phyloP scores from a whole-genome alignment of 805 yeast genomes.

The Cyberlindnera bimundalis region DNA sequence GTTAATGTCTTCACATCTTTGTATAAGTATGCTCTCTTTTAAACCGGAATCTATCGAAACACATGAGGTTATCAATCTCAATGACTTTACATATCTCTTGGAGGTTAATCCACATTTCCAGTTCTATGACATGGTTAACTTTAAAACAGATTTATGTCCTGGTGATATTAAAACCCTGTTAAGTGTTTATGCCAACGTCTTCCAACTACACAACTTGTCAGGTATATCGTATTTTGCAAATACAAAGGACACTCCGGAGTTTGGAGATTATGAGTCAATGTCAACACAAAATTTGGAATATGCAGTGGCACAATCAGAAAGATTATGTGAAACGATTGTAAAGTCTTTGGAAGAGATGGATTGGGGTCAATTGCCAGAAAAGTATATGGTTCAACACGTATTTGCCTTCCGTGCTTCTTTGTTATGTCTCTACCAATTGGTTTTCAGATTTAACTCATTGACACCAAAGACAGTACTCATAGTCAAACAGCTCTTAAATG shows the following conservation, averaged over 20 bases:
- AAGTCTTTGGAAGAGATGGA: neutral
- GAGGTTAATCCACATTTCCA: slow-evolving; percentile 14
- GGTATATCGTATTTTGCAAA: slow-evolving; percentile 16
- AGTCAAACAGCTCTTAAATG: slow-evolving; percentile 6
- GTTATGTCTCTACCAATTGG: slow-evolving; percentile 13
- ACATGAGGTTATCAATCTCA: slow-evolving; percentile 13
- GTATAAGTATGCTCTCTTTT: slow-evolving; percentile 13
- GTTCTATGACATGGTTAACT: slow-evolving; percentile 15
- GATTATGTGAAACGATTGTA: slow-evolving; percentile 1
- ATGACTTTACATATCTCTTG: slow-evolving; percentile 10
- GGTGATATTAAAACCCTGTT: slow-evolving; percentile 14
- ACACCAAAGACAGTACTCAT: slow-evolving; percentile 16
- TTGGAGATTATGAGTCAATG: slow-evolving; percentile 10
- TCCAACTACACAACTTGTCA: slow-evolving; percentile 15
- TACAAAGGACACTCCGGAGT: slow-evolving; percentile 4
- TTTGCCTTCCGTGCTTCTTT: slow-evolving; percentile 8
- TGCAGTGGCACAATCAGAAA: slow-evolving; percentile 8
- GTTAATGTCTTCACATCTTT: slow-evolving; percentile 10
- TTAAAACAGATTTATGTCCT: slow-evolving; percentile 8
- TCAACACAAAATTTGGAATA: slow-evolving; percentile 9
- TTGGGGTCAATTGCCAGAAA: neutral
- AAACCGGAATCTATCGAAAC: slow-evolving; percentile 12
- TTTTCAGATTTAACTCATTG: slow-evolving; percentile 14
- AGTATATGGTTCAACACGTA: slow-evolving; percentile 9
- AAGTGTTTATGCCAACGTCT: slow-evolving; percentile 11